Evolutionary conservation across 176 grass and related monocot species (phyloP).

Genomic region (Alopecurus myosuroides): DNA sequence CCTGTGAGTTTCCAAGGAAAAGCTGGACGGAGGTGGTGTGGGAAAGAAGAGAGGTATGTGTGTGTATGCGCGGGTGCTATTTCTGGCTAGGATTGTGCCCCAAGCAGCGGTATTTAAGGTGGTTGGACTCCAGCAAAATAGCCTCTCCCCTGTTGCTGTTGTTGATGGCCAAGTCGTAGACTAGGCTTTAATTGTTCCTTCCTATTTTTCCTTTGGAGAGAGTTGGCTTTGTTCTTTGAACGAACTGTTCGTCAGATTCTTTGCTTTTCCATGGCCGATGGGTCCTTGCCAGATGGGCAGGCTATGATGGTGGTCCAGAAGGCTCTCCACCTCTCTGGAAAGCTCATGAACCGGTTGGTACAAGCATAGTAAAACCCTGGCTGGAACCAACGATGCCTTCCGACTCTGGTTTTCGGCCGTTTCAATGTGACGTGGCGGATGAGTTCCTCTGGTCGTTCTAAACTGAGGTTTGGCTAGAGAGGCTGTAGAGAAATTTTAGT

Average conservation of each 20-base stretch:
- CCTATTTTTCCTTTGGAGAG: not conserved
- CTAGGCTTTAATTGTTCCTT: constrained; percentile 15
- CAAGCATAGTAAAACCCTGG: not conserved
- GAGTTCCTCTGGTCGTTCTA: not conserved
- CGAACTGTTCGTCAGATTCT: not conserved
- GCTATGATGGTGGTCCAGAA: constrained; percentile 27
- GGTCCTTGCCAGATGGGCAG: constrained; percentile 24
- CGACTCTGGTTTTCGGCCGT: not conserved
- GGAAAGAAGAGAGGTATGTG: not conserved
- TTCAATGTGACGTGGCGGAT: not conserved
- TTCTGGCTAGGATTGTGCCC: constrained; percentile 16
- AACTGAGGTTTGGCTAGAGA: not conserved
- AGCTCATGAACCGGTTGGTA: not conserved
- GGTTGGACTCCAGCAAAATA: constrained; percentile 22
- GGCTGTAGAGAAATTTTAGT: not conserved
- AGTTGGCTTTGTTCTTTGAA: constrained; percentile 29
- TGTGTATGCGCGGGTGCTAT: not conserved
- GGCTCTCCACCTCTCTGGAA: constrained; percentile 25
- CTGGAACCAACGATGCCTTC: not conserved
- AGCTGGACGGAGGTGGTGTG: constrained; percentile 20
- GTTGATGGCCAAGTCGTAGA: not conserved
- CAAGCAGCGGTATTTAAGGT: constrained; percentile 24
- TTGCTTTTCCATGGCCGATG: constrained; percentile 3
- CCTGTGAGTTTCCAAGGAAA: not conserved
- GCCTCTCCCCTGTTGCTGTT: not conserved